Conservation (phyloP, 148 eudicot genomes). For the Rhododendron ferrugineum region DNA sequence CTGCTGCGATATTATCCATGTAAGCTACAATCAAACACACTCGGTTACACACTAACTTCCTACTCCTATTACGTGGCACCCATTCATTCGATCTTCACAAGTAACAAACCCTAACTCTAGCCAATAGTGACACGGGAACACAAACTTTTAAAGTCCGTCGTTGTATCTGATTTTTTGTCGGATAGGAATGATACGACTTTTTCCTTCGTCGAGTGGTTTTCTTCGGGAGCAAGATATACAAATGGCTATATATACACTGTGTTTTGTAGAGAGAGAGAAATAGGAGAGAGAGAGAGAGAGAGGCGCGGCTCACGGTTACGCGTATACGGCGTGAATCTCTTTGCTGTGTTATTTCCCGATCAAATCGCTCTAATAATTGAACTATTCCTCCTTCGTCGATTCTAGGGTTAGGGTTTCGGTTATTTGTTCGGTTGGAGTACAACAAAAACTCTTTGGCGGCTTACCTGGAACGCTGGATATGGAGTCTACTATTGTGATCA, state of each 20-base stretch:
- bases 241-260: neutral
- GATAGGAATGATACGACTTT: neutral
- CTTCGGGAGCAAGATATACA: constrained; percentile 27
- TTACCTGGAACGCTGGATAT: constrained; percentile 10
- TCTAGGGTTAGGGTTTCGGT: constrained; percentile 24
- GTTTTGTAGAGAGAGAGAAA: neutral
- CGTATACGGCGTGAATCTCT: neutral
- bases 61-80: neutral
- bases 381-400: neutral
- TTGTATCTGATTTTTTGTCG: neutral
- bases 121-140: neutral
- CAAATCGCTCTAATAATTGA: neutral
- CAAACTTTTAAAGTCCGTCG: neutral
- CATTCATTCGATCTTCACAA: neutral
- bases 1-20: neutral
- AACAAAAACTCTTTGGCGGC: neutral
- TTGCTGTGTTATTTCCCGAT: neutral
- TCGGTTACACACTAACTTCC: neutral
- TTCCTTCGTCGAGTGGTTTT: constrained; percentile 23
- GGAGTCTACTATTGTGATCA: constrained; percentile 47
- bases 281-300: neutral
- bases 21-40: neutral
- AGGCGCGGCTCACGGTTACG: constrained; percentile 42
- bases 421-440: too few relatives aligned
- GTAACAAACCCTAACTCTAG: neutral